A percentile compares a stretch with the other conserved stretches of the same genome.
These are phyloP conservation scores for Septoria petroselini DNA, from an alignment of 2,329 filamentous ascomycete species.

Conservation along the genomic window DNA sequence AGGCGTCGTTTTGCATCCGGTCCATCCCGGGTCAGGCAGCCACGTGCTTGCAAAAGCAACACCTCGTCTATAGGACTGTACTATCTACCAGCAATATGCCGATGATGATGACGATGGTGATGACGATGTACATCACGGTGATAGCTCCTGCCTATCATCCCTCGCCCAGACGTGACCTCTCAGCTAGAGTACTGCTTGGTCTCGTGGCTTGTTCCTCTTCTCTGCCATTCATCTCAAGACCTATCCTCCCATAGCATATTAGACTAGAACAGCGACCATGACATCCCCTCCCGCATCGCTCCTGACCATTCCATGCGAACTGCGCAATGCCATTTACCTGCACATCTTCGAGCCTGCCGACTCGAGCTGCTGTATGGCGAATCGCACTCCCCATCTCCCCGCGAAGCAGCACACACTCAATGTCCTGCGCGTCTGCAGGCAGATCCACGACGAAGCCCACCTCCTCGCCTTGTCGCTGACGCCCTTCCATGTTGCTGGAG, in stretches of 20 bases:
- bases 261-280: not conserved
- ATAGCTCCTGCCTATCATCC: not conserved
- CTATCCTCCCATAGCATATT: too few relatives aligned
- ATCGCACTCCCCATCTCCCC: too few relatives aligned
- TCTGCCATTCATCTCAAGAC: not conserved
- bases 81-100: not conserved
- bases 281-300: constrained; percentile 22
- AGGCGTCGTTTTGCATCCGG: too few relatives aligned
- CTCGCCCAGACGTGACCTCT: not conserved
- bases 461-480: constrained; percentile 35
- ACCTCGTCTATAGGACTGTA: too few relatives aligned
- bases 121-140: not conserved
- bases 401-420: constrained; percentile 19
- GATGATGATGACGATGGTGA: too few relatives aligned
- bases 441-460: constrained; percentile 34
- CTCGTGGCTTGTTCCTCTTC: not conserved
- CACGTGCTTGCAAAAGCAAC: too few relatives aligned
- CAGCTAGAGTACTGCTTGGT: not conserved
- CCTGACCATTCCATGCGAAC: constrained; percentile 32
- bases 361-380: not conserved
- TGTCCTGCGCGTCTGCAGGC: constrained; percentile 28
- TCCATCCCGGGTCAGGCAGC: too few relatives aligned
- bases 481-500: constrained; percentile 32
- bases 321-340: constrained; percentile 33
- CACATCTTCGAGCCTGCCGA: constrained; percentile 29